Conservation (phyloP, 2,329 filamentous ascomycete genomes). For the Fusarium algeriense region DNA sequence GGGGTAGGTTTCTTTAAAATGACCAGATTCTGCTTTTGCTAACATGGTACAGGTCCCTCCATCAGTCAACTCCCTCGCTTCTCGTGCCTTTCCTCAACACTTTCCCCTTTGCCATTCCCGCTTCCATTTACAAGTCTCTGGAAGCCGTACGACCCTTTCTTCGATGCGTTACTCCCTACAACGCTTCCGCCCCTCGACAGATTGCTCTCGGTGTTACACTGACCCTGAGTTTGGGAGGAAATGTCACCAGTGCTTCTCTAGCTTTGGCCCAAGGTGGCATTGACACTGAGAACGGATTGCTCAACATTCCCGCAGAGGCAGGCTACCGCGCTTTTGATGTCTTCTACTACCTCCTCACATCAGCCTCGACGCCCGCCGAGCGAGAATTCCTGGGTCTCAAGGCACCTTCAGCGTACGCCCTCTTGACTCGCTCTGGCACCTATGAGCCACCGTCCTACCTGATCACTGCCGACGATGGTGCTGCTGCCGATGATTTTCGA, state of each 20-base stretch:
- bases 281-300: slow-evolving; percentile 82
- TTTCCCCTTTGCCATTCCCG: slow-evolving; percentile 83
- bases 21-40: neutral
- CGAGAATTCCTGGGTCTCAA: slow-evolving; percentile 88
- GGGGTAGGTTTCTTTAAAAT: slow-evolving; percentile 70
- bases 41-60: slow-evolving; percentile 76
- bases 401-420: slow-evolving; percentile 78
- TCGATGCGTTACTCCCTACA: slow-evolving; percentile 87
- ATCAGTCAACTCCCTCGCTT: slow-evolving; percentile 87
- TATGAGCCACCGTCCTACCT: slow-evolving; percentile 89
- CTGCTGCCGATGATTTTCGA: slow-evolving; percentile 93
- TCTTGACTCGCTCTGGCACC: slow-evolving; percentile 86
- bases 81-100: slow-evolving; percentile 84
- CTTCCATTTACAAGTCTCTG: slow-evolving; percentile 80
- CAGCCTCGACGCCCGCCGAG: slow-evolving; percentile 89
- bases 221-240: slow-evolving; percentile 84
- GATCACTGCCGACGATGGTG: slow-evolving; percentile 91
- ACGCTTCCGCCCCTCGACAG: slow-evolving; percentile 85
- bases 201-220: slow-evolving; percentile 84
- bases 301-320: slow-evolving; percentile 81
- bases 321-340: slow-evolving; percentile 96
- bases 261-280: slow-evolving; percentile 89
- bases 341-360: slow-evolving; percentile 95
- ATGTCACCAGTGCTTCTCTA: slow-evolving; percentile 79
- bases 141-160: slow-evolving; percentile 88